Percentiles rank a stretch among this genome's conserved stretches.
These are phyloP conservation scores for Pyrus communis DNA, from an alignment of 306 rosid genomes.

Conservation along the genomic window DNA sequence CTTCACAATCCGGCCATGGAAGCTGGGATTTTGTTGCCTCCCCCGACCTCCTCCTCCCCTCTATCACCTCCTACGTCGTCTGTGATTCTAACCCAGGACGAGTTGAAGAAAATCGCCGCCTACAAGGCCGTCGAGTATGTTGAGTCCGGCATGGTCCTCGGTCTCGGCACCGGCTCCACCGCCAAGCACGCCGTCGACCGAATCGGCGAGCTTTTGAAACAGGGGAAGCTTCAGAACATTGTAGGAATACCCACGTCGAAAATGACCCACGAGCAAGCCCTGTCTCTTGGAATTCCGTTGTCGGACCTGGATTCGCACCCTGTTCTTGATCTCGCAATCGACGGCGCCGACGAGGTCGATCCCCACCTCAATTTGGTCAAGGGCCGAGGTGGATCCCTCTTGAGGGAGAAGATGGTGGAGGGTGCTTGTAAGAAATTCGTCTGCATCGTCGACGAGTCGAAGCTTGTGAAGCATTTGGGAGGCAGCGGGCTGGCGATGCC, in stretches of 20 bases:
- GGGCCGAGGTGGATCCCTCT: conserved; percentile 84
- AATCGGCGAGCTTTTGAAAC: conserved; percentile 69
- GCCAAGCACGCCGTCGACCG: conserved; percentile 77
- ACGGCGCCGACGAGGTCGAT: conserved; percentile 93
- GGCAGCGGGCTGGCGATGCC: conserved; percentile 82
- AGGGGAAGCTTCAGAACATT: conserved; percentile 54
- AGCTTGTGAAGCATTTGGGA: conserved; percentile 56
- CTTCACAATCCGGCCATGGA: conserved; percentile 49
- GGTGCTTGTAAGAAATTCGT: conserved; percentile 63
- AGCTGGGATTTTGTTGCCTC: conserved; percentile 40
- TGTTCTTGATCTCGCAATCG: conserved; percentile 64
- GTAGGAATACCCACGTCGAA: conserved; percentile 80
- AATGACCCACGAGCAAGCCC: conserved; percentile 63
- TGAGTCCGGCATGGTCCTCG: conserved; percentile 83
- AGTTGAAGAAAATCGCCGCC: conserved; percentile 82
- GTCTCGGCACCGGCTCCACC: conserved; percentile 87
- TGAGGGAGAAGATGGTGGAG: conserved; percentile 83
- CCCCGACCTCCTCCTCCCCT: conserved; percentile 31
- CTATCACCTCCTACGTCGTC: conserved; percentile 10
- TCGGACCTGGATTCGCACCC: conserved; percentile 75
- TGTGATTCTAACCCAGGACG: conserved; percentile 64
- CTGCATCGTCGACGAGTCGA: conserved; percentile 79
- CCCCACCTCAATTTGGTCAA: conserved; percentile 64
- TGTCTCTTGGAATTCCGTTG: conserved; percentile 61
- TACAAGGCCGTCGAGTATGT: conserved; percentile 82